These are phyloP conservation scores for Triglochin maritima DNA, from an alignment of 106 monocot genomes.

Conservation along the genomic window DNA sequence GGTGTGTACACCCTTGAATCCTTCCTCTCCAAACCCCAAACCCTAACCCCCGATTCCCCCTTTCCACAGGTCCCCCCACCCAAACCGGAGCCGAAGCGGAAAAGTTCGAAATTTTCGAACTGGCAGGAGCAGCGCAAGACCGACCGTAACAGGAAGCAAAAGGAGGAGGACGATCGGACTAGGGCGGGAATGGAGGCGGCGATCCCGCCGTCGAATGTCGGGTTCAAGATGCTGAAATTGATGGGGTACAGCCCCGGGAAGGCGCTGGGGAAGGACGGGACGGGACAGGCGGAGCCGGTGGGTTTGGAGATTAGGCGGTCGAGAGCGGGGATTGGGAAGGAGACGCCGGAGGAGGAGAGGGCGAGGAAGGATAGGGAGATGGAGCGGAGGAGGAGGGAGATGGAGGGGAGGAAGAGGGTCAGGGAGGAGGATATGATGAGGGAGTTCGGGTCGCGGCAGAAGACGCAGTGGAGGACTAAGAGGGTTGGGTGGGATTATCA, in stretches of 20 bases:
- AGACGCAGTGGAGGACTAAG: conserved; percentile 59
- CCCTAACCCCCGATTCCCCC: background rate
- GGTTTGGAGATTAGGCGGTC: conserved; percentile 73
- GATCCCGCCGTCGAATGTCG: conserved; percentile 72
- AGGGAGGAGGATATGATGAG: conserved; percentile 38
- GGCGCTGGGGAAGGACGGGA: conserved; percentile 43
- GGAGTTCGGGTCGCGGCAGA: conserved; percentile 64
- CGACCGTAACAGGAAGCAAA: conserved; percentile 53
- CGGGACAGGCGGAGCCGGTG: conserved; percentile 45
- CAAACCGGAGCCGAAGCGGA: conserved; percentile 15
- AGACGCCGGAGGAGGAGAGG: conserved; percentile 22
- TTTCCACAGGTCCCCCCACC: conserved; percentile 6
- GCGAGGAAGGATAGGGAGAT: conserved; percentile 38
- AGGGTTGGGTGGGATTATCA: conserved; percentile 38
- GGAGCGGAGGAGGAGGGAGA: conserved; percentile 31
- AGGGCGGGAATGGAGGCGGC: conserved; percentile 30
- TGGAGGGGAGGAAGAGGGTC: conserved; percentile 33
- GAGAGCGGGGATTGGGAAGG: conserved; percentile 66
- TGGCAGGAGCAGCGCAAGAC: conserved; percentile 72
- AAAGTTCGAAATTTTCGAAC: conserved; percentile 23
- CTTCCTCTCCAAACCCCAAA: background rate
- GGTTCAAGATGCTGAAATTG: conserved; percentile 72
- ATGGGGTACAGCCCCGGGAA: conserved; percentile 83
- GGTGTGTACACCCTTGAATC: conserved; percentile 5
- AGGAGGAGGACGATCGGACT: conserved; percentile 79